phyloP scores from a whole-genome alignment of 345 rosid genomes.

The Hypericum androsaemum region DNA sequence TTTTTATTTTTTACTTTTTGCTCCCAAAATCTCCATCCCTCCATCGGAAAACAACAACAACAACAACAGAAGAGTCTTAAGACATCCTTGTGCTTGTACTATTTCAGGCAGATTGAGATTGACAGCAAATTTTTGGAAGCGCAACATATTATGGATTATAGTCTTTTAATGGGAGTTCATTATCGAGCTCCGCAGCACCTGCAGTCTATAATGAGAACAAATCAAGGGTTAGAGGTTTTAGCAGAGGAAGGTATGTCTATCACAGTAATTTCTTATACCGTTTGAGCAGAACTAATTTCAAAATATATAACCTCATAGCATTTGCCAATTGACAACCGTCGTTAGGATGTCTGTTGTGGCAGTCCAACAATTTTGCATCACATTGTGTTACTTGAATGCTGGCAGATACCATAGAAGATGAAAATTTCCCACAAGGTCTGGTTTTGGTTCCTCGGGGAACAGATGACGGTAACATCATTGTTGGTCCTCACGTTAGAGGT shows the following conservation, averaged over 20 bases:
- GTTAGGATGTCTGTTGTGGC: too few relatives aligned
- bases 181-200: slow-evolving; percentile 95
- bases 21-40: too few relatives aligned
- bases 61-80: too few relatives aligned
- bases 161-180: slow-evolving; percentile 96
- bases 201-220: slow-evolving; percentile 29
- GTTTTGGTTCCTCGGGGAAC: slow-evolving; percentile 82
- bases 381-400: slow-evolving; percentile 11
- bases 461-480: slow-evolving; percentile 56
- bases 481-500: slow-evolving; percentile 86
- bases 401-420: slow-evolving; percentile 65
- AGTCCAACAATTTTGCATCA: too few relatives aligned
- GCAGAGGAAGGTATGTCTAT: slow-evolving; percentile 69
- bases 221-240: slow-evolving; percentile 70
- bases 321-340: neutral
- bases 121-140: slow-evolving; percentile 80
- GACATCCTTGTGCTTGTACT: slow-evolving; percentile 8
- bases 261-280: slow-evolving; percentile 1
- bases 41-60: too few relatives aligned
- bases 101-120: slow-evolving; percentile 68
- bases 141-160: slow-evolving; percentile 91
- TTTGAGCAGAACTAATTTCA: neutral
- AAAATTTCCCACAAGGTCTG: slow-evolving; percentile 79
- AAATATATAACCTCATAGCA: too few relatives aligned
- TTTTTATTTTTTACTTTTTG: too few relatives aligned